Conservation (phyloP, 2,329 filamentous ascomycete species). For the Diplodia intermedia region DNA sequence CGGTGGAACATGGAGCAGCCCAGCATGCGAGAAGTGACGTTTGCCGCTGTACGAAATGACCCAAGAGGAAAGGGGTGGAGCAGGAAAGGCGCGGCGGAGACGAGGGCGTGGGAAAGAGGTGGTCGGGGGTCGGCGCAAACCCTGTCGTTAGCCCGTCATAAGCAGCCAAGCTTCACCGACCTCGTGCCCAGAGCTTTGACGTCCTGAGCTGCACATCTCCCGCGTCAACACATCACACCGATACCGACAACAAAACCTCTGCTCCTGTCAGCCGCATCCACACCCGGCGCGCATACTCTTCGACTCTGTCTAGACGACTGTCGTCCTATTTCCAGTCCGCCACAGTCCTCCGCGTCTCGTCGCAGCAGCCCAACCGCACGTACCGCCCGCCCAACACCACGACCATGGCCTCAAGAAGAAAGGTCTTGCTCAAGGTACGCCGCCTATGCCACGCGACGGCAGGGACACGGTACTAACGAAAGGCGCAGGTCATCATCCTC, state of each 20-base stretch:
- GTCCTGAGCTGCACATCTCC: slow-evolving; percentile 27
- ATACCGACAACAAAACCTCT: slow-evolving; percentile 26
- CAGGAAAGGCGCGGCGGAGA: not conserved
- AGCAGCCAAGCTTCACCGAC: slow-evolving; percentile 33
- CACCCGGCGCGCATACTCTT: slow-evolving; percentile 11
- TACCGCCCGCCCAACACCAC: slow-evolving; percentile 23
- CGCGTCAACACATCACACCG: slow-evolving; percentile 31
- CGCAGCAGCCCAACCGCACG: slow-evolving; percentile 10
- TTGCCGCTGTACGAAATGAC: not conserved
- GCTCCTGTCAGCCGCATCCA: slow-evolving; percentile 8
- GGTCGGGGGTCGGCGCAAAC: slow-evolving; percentile 13
- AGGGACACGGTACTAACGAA: slow-evolving; percentile 35
- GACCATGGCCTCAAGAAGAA: slow-evolving; percentile 80
- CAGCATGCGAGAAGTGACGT: not conserved
- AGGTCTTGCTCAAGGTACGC: slow-evolving; percentile 85
- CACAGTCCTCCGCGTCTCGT: not conserved
- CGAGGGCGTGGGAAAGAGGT: slow-evolving; percentile 11
- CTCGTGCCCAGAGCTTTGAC: slow-evolving; percentile 31
- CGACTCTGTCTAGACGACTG: not conserved
- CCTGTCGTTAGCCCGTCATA: slow-evolving; percentile 28
- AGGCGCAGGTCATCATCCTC: slow-evolving; percentile 88
- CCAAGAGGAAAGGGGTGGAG: not conserved
- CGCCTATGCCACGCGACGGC: slow-evolving; percentile 31
- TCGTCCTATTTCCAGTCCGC: not conserved
- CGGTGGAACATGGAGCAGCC: not conserved